Evolutionary conservation across 2,329 filamentous ascomycete species (phyloP).

Genomic region (Colletotrichum sp.): DNA sequence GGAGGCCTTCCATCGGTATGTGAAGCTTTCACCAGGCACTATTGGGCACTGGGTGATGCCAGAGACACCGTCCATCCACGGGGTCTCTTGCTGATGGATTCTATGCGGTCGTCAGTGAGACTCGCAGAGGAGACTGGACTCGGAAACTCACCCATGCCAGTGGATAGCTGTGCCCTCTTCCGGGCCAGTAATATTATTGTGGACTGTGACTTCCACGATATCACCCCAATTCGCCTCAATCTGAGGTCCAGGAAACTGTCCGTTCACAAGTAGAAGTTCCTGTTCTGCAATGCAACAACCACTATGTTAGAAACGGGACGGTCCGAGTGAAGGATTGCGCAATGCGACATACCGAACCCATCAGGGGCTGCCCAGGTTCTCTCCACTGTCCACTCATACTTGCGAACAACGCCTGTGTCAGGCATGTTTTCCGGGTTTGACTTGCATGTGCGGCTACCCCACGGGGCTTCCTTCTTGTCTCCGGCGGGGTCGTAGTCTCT

Average conservation of each 20-base stretch:
- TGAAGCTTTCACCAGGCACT: slow-evolving; percentile 54
- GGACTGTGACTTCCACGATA: slow-evolving; percentile 1
- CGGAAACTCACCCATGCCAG: slow-evolving; percentile 11
- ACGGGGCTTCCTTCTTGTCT: neutral
- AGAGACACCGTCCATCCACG: slow-evolving; percentile 56
- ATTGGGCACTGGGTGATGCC: slow-evolving; percentile 54
- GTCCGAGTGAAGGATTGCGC: neutral
- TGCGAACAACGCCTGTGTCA: slow-evolving; percentile 8
- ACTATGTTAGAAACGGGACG: neutral
- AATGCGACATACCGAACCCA: slow-evolving; percentile 4
- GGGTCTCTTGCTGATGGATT: slow-evolving; percentile 10
- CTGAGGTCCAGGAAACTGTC: slow-evolving; percentile 7
- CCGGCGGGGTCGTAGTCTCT: neutral
- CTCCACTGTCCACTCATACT: slow-evolving; percentile 15
- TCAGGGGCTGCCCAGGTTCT: slow-evolving; percentile 2
- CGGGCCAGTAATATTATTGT: slow-evolving; percentile 16
- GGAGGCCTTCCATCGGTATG: slow-evolving; percentile 62
- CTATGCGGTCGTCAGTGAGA: neutral
- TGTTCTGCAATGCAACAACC: neutral
- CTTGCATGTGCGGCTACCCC: slow-evolving; percentile 1
- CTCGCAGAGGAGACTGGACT: rapidly evolving
- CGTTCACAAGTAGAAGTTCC: neutral
- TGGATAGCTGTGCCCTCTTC: slow-evolving; percentile 19
- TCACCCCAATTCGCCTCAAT: slow-evolving; percentile 19
- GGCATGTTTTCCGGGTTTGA: slow-evolving; percentile 12